These are phyloP conservation scores for Termitomyces sp. DNA, from an alignment of 768 basidiomycete genomes.

Conservation along the genomic window DNA sequence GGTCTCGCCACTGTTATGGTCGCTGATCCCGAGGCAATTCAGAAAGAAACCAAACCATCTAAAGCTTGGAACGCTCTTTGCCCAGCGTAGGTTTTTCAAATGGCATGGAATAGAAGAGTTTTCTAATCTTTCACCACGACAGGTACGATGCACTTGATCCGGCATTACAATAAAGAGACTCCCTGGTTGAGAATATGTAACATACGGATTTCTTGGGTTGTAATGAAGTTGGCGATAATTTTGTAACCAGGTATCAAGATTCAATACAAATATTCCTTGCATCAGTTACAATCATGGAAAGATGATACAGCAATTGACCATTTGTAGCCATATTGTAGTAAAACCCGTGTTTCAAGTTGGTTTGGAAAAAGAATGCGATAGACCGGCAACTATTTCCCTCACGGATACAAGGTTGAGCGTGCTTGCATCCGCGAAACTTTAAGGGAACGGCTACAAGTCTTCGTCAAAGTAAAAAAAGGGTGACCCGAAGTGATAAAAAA, in stretches of 20 bases:
- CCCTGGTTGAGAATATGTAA: neutral
- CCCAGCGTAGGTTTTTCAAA: constrained; percentile 19
- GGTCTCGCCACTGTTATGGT: constrained; percentile 41
- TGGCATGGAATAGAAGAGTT: neutral
- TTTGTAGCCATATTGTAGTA: too few species aligned
- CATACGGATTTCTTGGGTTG: neutral
- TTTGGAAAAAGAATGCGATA: neutral
- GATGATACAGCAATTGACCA: too few species aligned
- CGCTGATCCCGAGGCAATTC: constrained; percentile 21
- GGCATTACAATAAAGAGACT: constrained; percentile 2
- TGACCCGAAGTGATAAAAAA: neutral
- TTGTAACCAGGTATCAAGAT: neutral
- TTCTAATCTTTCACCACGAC: neutral
- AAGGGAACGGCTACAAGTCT: neutral
- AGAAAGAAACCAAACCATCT: constrained; percentile 13
- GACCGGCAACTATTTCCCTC: neutral
- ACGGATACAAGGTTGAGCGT: neutral
- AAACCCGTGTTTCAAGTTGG: neutral
- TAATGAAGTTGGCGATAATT: neutral
- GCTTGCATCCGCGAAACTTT: neutral
- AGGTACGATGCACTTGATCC: constrained; percentile 16
- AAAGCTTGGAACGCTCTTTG: constrained; percentile 21
- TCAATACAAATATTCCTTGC: neutral
- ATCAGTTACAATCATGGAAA: too few species aligned
- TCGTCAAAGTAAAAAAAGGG: neutral